Conservation (phyloP, 1,284 basidiomycete genomes). For the Coniferiporia weirii region DNA sequence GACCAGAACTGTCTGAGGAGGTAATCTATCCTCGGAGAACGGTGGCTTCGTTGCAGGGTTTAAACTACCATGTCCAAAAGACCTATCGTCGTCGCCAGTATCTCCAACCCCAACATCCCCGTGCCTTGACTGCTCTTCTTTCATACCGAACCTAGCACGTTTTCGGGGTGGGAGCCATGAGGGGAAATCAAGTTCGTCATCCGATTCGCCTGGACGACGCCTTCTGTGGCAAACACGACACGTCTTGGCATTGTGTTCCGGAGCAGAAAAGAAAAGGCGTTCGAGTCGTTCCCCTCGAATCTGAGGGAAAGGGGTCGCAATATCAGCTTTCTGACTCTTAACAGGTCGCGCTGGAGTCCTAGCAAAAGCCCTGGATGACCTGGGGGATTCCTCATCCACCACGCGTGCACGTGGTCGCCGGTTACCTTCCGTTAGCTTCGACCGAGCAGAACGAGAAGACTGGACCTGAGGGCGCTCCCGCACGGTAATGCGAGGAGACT, state of each 20-base stretch:
- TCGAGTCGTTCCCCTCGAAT: slow-evolving; percentile 75
- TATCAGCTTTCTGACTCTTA: background rate
- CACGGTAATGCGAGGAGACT: background rate
- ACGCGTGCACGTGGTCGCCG: slow-evolving; percentile 10
- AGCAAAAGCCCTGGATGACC: slow-evolving; percentile 27
- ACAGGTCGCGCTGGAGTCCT: background rate
- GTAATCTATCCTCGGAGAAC: slow-evolving; percentile 41
- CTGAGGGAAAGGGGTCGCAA: slow-evolving; percentile 68
- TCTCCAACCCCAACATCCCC: slow-evolving; percentile 32
- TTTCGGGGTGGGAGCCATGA: slow-evolving; percentile 25
- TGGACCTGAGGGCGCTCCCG: background rate
- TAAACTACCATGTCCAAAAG: slow-evolving; percentile 17
- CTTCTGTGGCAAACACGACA: slow-evolving; percentile 60
- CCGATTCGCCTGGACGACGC: slow-evolving; percentile 25
- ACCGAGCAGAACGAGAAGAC: background rate
- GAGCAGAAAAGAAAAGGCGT: slow-evolving; percentile 73
- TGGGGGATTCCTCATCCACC: background rate
- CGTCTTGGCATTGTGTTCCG: slow-evolving; percentile 61
- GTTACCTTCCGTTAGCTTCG: background rate
- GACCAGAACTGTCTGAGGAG: slow-evolving; percentile 78
- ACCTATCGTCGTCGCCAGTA: slow-evolving; percentile 34
- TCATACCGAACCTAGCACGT: slow-evolving; percentile 7
- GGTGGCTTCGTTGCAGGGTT: slow-evolving; percentile 18
- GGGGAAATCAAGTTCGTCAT: slow-evolving; percentile 21
- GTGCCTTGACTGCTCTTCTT: slow-evolving; percentile 18